Conservation (phyloP, 345 rosid genomes). For the Eucalyptus pumila region DNA sequence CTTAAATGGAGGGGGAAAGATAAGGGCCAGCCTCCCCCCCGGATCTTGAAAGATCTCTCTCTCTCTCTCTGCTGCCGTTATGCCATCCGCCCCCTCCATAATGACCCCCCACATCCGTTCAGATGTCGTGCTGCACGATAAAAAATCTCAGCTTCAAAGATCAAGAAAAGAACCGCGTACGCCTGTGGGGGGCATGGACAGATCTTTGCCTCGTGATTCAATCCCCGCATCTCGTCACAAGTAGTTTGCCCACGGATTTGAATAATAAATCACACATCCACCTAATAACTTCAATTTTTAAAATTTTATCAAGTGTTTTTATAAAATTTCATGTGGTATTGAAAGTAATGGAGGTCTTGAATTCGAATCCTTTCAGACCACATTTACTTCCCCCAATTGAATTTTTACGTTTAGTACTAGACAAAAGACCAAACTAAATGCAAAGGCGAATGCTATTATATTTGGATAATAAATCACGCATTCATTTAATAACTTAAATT, state of each 20-base stretch:
- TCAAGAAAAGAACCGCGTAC: not conserved
- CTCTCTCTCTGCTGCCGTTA: not conserved
- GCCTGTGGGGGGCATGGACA: not conserved
- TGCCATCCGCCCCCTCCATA: not conserved
- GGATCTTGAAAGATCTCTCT: not conserved
- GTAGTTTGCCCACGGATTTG: no score
- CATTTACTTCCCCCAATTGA: no score
- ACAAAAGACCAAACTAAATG: no score
- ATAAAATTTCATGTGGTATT: no score
- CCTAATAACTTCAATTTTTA: no score
- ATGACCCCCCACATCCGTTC: not conserved
- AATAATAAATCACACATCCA: accelerated
- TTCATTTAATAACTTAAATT: no score
- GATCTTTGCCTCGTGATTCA: not conserved
- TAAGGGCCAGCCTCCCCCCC: not conserved
- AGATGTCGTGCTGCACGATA: not conserved
- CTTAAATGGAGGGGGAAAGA: not conserved
- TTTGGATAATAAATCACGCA: accelerated
- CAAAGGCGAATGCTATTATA: accelerated
- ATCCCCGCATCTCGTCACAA: not conserved
- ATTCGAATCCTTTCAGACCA: no score
- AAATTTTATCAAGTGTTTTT: no score
- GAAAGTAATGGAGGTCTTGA: accelerated
- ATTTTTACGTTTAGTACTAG: no score
- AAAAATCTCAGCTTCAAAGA: not conserved